Percentiles rank a stretch among this genome's conserved stretches.
Conservation (phyloP, 306 rosid genomes). For the Delonix regia region DNA sequence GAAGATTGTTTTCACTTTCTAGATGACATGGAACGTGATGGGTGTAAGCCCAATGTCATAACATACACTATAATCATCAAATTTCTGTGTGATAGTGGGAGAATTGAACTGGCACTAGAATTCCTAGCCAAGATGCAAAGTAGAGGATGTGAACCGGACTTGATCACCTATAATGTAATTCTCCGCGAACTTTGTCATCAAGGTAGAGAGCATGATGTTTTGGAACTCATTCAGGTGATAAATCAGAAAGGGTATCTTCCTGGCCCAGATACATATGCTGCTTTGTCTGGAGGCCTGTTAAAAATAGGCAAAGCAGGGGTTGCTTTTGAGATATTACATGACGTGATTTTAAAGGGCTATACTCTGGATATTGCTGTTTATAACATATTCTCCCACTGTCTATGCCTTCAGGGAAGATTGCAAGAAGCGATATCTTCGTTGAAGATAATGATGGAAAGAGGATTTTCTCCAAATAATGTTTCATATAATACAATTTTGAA, state of each 20-base stretch:
- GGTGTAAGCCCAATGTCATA: slow-evolving; percentile 45
- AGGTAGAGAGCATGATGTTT: slow-evolving; percentile 37
- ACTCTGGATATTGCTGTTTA: slow-evolving; percentile 46
- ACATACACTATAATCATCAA: slow-evolving; percentile 55
- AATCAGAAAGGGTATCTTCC: slow-evolving; percentile 48
- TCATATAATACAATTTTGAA: slow-evolving; percentile 51
- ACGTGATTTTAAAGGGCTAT: slow-evolving; percentile 37
- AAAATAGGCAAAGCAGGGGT: slow-evolving; percentile 37
- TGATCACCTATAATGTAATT: slow-evolving; percentile 50
- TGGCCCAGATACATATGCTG: slow-evolving; percentile 48
- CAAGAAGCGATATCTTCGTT: slow-evolving; percentile 43
- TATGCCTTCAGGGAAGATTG: slow-evolving; percentile 45
- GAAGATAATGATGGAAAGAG: slow-evolving; percentile 40
- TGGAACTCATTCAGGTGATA: slow-evolving; percentile 35
- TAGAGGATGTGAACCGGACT: slow-evolving; percentile 53
- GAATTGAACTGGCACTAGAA: slow-evolving; percentile 45
- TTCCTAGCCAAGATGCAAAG: slow-evolving; percentile 42
- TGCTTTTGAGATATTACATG: slow-evolving; percentile 37
- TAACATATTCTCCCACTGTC: slow-evolving; percentile 48
- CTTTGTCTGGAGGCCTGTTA: slow-evolving; percentile 51
- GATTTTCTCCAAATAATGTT: slow-evolving; percentile 45
- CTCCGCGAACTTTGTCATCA: slow-evolving; percentile 54
- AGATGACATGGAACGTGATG: slow-evolving; percentile 47
- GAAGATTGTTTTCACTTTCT: slow-evolving; percentile 38
- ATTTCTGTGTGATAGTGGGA: slow-evolving; percentile 48